Evolutionary conservation across 805 yeast species (phyloP).

Genomic region (Candida golubevii): DNA sequence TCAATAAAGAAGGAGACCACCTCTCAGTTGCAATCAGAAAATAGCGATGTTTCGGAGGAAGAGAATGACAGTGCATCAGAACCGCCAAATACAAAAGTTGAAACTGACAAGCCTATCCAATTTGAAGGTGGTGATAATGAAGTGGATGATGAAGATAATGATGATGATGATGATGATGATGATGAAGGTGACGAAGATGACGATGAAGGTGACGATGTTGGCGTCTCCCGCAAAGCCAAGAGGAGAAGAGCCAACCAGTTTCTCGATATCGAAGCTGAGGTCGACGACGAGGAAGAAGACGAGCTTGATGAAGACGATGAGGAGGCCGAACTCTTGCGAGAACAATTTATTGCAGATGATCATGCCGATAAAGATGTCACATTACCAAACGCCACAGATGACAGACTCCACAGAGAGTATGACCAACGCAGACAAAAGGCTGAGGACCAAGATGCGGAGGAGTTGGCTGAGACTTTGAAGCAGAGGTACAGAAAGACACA

Average conservation of each 20-base stretch:
- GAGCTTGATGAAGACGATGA: constrained; percentile 88
- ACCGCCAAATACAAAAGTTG: too few species aligned
- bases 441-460: constrained; percentile 93
- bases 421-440: constrained; percentile 83
- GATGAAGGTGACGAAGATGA: constrained; percentile 51
- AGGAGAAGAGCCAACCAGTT: constrained; percentile 69
- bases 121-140: constrained; percentile 2
- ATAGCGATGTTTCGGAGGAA: background rate
- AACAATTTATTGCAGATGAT: constrained; percentile 77
- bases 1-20: background rate
- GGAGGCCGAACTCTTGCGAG: constrained; percentile 80
- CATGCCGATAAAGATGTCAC: constrained; percentile 53
- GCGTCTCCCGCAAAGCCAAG: constrained; percentile 42
- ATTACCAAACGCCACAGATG: constrained; percentile 34
- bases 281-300: constrained; percentile 94
- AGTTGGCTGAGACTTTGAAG: constrained; percentile 84
- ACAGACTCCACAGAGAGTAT: constrained; percentile 83
- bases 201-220: constrained; percentile 47
- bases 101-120: background rate
- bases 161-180: constrained; percentile 45
- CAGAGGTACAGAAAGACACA: constrained; percentile 89
- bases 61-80: background rate
- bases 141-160: constrained; percentile 20
- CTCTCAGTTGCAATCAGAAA: background rate
- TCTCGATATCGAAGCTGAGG: constrained; percentile 98